A percentile compares a stretch with the other conserved stretches of the same genome.
These are phyloP conservation scores for Ogataea thermomethanolica DNA, from an alignment of 805 yeast genomes.

Conservation along the genomic window DNA sequence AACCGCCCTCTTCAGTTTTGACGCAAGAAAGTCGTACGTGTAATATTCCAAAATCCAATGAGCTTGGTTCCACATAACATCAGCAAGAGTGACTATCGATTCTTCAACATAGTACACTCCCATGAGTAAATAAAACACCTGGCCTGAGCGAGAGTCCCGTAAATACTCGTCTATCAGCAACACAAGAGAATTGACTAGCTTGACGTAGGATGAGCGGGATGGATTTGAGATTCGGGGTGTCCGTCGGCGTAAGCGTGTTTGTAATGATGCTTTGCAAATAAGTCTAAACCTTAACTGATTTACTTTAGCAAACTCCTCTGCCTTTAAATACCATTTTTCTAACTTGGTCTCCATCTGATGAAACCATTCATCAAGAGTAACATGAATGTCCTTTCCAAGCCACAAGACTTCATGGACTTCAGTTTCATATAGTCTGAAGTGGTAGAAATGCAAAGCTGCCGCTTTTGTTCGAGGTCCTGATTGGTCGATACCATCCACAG, in stretches of 20 bases:
- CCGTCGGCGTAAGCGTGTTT: conserved; percentile 13
- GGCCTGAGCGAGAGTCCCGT: conserved; percentile 13
- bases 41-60: conserved; percentile 14
- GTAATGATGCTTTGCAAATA: conserved; percentile 14
- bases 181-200: conserved; percentile 10
- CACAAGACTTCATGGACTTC: conserved; percentile 19
- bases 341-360: conserved; percentile 13
- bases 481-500: conserved; percentile 9
- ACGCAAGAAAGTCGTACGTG: conserved; percentile 10
- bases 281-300: conserved; percentile 15
- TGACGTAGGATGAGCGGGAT: conserved; percentile 10
- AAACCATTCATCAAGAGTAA: conserved; percentile 10
- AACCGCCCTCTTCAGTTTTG: conserved; percentile 12
- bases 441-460: conserved; percentile 17
- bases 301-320: conserved; percentile 18
- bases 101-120: conserved; percentile 16
- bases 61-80: conserved; percentile 15
- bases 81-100: conserved; percentile 12
- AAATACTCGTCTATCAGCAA: conserved; percentile 15
- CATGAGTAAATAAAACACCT: conserved; percentile 14
- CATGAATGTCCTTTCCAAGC: conserved; percentile 9
- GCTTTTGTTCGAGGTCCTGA: conserved; percentile 17
- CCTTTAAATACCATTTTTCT: conserved; percentile 14
- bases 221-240: conserved; percentile 16
- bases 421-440: conserved; percentile 14